A percentile compares a stretch with the other conserved stretches of the same genome.
Evolutionary conservation across 2,329 filamentous ascomycete species (phyloP).

Genomic region (Paramyrothecium roridum): DNA sequence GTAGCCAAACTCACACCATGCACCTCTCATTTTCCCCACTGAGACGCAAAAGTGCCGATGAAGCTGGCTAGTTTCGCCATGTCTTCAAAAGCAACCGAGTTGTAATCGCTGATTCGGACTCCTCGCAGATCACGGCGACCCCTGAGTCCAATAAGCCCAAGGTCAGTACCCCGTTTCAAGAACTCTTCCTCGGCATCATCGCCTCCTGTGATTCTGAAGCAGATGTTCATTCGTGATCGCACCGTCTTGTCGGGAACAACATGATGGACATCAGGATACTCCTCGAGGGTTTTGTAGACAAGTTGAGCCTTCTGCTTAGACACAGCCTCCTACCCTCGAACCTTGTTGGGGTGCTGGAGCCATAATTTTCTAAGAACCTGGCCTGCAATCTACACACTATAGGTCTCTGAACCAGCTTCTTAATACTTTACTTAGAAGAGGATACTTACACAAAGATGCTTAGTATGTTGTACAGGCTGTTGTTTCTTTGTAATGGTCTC

Average conservation of each 20-base stretch:
- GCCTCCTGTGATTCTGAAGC: conserved; percentile 69
- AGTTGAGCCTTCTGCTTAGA: conserved; percentile 70
- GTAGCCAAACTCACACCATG: too few species aligned
- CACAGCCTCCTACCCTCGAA: conserved; percentile 72
- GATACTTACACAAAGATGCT: conserved; percentile 76
- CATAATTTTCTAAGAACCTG: conserved; percentile 79
- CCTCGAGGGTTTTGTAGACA: conserved; percentile 77
- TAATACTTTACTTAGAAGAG: neutral
- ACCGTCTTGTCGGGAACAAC: conserved; percentile 72
- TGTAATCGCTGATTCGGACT: conserved; percentile 86
- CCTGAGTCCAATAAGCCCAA: conserved; percentile 75
- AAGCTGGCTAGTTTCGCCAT: conserved; percentile 67
- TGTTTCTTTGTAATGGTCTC: conserved; percentile 85
- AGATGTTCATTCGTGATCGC: conserved; percentile 92
- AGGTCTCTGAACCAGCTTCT: conserved; percentile 4
- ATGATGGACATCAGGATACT: conserved; percentile 67
- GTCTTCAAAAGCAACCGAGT: conserved; percentile 68
- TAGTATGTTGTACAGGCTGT: conserved; percentile 92
- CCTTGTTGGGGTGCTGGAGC: conserved; percentile 60
- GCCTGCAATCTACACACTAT: conserved; percentile 82
- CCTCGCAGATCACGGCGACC: conserved; percentile 86
- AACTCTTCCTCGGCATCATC: conserved; percentile 76
- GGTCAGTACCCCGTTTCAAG: conserved; percentile 65
- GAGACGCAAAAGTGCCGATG: conserved; percentile 49
- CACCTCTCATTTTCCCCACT: too few species aligned